Conservation (phyloP, 2,329 filamentous ascomycete species). For the Colletotrichum agaves region DNA sequence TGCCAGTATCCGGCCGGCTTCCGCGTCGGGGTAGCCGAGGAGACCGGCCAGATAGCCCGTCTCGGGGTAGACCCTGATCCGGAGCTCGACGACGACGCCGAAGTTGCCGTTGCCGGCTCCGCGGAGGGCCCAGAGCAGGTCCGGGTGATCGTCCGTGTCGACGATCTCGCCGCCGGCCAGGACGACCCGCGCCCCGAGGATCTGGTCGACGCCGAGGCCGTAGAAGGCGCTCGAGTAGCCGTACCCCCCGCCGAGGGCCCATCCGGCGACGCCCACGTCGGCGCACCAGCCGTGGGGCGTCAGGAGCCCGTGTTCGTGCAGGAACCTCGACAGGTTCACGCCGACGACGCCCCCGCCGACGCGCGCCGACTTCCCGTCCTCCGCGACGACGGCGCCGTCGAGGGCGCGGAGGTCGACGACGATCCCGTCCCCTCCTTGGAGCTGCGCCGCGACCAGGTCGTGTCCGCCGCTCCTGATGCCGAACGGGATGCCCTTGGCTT, state of each 20-base stretch:
- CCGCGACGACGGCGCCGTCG: constrained; percentile 18
- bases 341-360: constrained; percentile 37
- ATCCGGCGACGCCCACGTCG: constrained; percentile 47
- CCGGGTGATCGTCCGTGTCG: constrained; percentile 47
- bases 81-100: constrained; percentile 53
- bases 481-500: constrained; percentile 25
- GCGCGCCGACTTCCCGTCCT: constrained; percentile 29
- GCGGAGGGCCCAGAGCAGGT: constrained; percentile 50
- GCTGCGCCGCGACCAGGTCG: constrained; percentile 14
- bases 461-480: constrained; percentile 37
- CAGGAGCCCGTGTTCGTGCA: constrained; percentile 23
- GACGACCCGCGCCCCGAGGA: constrained; percentile 51
- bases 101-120: constrained; percentile 52
- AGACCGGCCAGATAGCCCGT: constrained; percentile 28
- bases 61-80: constrained; percentile 50
- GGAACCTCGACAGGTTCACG: constrained; percentile 30
- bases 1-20: constrained; percentile 41
- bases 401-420: constrained; percentile 37
- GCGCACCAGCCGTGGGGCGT: constrained; percentile 30
- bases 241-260: constrained; percentile 50
- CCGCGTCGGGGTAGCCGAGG: constrained; percentile 29
- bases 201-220: constrained; percentile 51
- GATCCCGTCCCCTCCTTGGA: constrained; percentile 30
- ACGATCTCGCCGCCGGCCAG: constrained; percentile 49
- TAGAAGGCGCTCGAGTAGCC: constrained; percentile 45